These are phyloP conservation scores for Symmetrospora coprosmae DNA, from an alignment of 768 basidiomycete species.

Conservation along the genomic window DNA sequence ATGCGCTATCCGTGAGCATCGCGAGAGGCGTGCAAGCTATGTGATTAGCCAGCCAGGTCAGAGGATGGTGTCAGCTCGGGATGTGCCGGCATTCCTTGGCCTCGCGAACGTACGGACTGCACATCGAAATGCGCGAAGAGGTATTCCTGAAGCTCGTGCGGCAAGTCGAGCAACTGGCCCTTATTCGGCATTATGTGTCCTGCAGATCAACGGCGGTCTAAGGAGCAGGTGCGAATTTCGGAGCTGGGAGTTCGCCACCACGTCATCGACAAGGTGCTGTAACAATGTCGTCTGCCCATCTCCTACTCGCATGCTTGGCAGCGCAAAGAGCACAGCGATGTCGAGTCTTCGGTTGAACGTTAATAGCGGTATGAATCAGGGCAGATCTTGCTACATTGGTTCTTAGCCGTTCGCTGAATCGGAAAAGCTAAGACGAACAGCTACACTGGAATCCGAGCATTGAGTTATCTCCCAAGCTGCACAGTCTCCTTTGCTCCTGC, in stretches of 20 bases:
- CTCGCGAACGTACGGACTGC: background rate
- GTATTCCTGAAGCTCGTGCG: slow-evolving; percentile 1
- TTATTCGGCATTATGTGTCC: no score
- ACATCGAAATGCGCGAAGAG: slow-evolving; percentile 5
- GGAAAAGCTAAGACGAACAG: slow-evolving; percentile 27
- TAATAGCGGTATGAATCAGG: no score
- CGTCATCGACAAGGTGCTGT: no score
- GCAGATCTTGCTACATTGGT: no score
- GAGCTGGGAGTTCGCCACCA: no score
- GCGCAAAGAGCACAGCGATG: no score
- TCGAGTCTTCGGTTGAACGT: no score
- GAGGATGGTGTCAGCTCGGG: background rate
- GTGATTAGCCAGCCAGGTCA: background rate
- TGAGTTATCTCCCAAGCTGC: slow-evolving; percentile 20
- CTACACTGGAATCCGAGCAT: slow-evolving; percentile 33
- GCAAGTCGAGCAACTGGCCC: background rate
- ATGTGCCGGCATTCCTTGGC: background rate
- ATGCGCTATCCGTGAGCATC: background rate
- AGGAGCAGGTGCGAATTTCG: no score
- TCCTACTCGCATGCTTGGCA: no score
- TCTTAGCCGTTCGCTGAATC: no score
- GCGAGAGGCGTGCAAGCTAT: slow-evolving; percentile 3
- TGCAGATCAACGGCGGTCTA: no score
- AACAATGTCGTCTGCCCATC: no score
- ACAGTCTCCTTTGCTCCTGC: slow-evolving; percentile 28